Conservation (phyloP, 2,329 filamentous ascomycete genomes). For the Endoconidiophora polonica region DNA sequence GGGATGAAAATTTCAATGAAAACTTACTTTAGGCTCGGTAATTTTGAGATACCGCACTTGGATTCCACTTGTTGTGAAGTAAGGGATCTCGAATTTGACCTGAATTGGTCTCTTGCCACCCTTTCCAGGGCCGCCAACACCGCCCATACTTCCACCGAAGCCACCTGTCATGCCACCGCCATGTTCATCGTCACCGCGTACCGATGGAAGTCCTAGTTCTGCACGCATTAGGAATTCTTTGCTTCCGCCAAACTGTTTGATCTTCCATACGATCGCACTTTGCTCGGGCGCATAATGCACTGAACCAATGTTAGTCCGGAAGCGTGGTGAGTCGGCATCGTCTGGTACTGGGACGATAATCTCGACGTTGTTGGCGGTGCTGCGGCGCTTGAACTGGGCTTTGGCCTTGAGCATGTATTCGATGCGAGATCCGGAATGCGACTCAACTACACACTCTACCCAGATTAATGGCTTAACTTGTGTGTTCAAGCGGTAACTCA, state of each 20-base stretch:
- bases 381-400: conserved; percentile 94
- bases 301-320: conserved; percentile 91
- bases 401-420: conserved; percentile 99
- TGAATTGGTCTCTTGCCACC: conserved; percentile 86
- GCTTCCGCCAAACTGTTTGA: conserved; percentile 96
- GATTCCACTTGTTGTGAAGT: conserved; percentile 98
- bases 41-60: conserved; percentile 98
- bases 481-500: conserved; percentile 97
- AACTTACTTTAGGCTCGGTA: conserved; percentile 87
- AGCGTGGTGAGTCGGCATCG: conserved; percentile 87
- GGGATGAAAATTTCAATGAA: neutral
- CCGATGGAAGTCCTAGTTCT: conserved; percentile 82
- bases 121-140: conserved; percentile 60
- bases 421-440: conserved; percentile 83
- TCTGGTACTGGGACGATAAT: conserved; percentile 95
- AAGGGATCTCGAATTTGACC: conserved; percentile 99
- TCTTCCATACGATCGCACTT: conserved; percentile 98
- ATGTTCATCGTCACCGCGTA: conserved; percentile 86
- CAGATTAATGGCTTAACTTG: conserved; percentile 97
- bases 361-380: conserved; percentile 96
- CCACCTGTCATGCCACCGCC: conserved; percentile 96
- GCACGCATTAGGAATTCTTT: conserved; percentile 99
- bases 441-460: conserved; percentile 96
- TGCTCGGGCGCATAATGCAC: conserved; percentile 97
- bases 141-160: conserved; percentile 93